Percentiles rank a stretch among this genome's conserved stretches.
These are phyloP conservation scores for Populus hybrid DNA, from an alignment of 441 rosid genomes.

Conservation along the genomic window DNA sequence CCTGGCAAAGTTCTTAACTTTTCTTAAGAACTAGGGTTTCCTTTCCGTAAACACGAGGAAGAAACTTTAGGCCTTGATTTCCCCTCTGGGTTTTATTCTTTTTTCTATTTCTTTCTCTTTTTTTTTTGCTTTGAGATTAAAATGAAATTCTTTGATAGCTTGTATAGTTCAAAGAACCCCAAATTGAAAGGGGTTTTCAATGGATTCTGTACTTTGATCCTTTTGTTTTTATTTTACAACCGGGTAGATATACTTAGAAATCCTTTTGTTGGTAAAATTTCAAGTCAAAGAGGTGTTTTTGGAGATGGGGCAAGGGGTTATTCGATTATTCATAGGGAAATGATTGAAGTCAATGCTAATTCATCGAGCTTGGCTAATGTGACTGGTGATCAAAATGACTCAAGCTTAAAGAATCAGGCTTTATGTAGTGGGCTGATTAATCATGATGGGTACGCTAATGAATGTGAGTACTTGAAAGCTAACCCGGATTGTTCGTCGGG, in stretches of 20 bases:
- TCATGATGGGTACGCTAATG: constrained; percentile 29
- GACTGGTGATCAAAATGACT: constrained; percentile 26
- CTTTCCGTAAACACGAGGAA: constrained; percentile 9
- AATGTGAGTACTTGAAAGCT: constrained; percentile 61
- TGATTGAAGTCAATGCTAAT: constrained; percentile 37
- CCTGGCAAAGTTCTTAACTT: background rate
- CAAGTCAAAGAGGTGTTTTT: constrained; percentile 15
- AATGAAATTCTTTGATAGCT: constrained; percentile 35
- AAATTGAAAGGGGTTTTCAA: constrained; percentile 55
- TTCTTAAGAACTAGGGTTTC: constrained; percentile 29
- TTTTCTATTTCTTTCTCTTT: background rate
- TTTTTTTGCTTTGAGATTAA: constrained; percentile 1
- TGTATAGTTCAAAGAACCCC: constrained; percentile 36
- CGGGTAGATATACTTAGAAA: constrained; percentile 33
- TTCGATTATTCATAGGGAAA: constrained; percentile 40
- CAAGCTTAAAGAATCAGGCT: constrained; percentile 29
- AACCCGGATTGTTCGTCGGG: constrained; percentile 63
- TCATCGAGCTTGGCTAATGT: constrained; percentile 25
- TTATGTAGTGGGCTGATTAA: constrained; percentile 34
- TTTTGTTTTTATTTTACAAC: constrained; percentile 50
- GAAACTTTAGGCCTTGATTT: constrained; percentile 30
- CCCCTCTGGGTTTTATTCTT: constrained; percentile 8
- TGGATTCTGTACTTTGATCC: constrained; percentile 45
- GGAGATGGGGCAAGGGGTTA: constrained; percentile 27
- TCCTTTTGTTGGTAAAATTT: constrained; percentile 28